Conservation (phyloP, 148 eudicot species). For the Linanthus parryae region DNA sequence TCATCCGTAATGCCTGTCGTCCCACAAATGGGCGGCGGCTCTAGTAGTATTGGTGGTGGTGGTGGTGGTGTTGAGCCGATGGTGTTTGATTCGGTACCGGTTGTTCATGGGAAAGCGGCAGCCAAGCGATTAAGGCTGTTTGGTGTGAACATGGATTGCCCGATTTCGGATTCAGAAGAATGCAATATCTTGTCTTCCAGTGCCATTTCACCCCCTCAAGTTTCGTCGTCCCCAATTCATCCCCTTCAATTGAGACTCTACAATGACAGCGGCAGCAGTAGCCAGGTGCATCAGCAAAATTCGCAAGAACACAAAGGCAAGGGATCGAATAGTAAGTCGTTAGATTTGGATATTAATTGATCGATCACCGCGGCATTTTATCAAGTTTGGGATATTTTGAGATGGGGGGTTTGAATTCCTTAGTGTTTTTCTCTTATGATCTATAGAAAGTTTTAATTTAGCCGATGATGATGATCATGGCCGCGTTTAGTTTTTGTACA, state of each 20-base stretch:
- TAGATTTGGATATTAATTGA: too few relatives aligned
- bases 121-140: constrained; percentile 78
- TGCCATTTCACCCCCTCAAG: constrained; percentile 6
- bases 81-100: constrained; percentile 69
- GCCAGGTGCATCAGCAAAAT: too few relatives aligned
- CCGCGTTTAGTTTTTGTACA: too few relatives aligned
- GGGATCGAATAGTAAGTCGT: too few relatives aligned
- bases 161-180: constrained; percentile 35
- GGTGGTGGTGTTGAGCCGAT: constrained; percentile 14
- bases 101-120: constrained; percentile 66
- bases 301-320: too few relatives aligned
- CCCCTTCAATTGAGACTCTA: constrained; percentile 29
- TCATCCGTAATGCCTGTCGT: constrained; percentile 2
- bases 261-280: constrained; percentile 10
- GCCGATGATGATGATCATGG: too few relatives aligned
- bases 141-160: constrained; percentile 94
- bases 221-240: not conserved
- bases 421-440: too few relatives aligned
- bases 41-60: constrained; percentile 8
- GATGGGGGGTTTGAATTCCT: too few relatives aligned
- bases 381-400: too few relatives aligned
- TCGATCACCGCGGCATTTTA: too few relatives aligned
- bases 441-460: too few relatives aligned
- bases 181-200: constrained; percentile 27
- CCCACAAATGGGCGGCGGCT: constrained; percentile 9